A percentile compares a stretch with the other conserved stretches of the same genome.
Conservation (phyloP, 805 yeast species). For the Pichia rugopelliculosa region DNA sequence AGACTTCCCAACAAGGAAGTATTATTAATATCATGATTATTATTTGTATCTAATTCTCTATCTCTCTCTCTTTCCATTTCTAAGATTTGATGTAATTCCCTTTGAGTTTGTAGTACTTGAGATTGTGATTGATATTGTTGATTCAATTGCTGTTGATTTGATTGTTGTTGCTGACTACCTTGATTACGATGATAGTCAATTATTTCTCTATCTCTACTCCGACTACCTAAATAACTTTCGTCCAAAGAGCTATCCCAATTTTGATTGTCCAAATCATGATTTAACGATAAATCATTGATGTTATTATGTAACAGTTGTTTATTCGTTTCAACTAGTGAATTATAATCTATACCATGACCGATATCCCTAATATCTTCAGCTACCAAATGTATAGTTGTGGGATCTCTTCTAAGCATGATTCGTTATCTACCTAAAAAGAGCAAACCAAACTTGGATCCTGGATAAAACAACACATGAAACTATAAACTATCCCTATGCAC, state of each 20-base stretch:
- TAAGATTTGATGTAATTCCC: neutral
- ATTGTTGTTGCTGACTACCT: neutral
- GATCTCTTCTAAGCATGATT: slow-evolving; percentile 59
- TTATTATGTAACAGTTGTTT: neutral
- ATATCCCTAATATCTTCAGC: slow-evolving; percentile 55
- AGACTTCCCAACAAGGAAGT: neutral
- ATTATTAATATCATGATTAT: neutral
- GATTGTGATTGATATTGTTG: neutral
- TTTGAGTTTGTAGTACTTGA: neutral
- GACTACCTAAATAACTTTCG: slow-evolving; percentile 8
- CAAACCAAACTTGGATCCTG: neutral
- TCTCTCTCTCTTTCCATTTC: neutral
- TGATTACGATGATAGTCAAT: neutral
- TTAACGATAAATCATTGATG: neutral
- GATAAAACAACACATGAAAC: no score
- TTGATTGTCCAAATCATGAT: slow-evolving; percentile 1
- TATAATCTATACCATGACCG: slow-evolving; percentile 15
- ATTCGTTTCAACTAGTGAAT: neutral
- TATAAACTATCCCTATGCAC: no score
- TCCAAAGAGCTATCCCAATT: slow-evolving; percentile 10
- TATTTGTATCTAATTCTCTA: neutral
- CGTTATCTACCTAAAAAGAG: neutral
- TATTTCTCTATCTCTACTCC: slow-evolving; percentile 2
- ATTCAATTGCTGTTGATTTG: neutral
- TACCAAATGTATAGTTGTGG: slow-evolving; percentile 57